These are phyloP conservation scores for Pythium brassicae DNA, from an alignment of 352 stramenopile species.

Conservation along the genomic window DNA sequence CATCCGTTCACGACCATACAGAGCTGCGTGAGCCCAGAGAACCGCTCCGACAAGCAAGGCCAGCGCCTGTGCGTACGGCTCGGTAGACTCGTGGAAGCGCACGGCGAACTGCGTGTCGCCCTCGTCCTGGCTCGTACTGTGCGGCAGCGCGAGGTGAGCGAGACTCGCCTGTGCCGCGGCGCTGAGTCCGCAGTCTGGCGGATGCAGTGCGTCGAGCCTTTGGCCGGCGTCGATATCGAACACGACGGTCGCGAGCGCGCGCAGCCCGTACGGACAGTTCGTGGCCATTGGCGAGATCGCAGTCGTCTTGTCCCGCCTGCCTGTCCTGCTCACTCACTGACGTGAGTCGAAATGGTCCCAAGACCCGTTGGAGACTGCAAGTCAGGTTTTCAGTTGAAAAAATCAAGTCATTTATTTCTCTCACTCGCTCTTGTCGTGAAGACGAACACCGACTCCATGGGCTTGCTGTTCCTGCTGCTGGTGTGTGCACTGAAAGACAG, in stretches of 20 bases:
- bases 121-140: conserved; percentile 86
- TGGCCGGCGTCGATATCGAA: conserved; percentile 82
- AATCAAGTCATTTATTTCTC: no score
- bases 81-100: conserved; percentile 40
- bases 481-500: no score
- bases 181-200: conserved; percentile 34
- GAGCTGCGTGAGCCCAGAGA: not conserved
- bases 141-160: conserved; percentile 70
- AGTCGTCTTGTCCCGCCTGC: conserved; percentile 2
- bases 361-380: no score
- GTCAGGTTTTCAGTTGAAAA: no score
- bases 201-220: conserved; percentile 62
- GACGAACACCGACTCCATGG: no score
- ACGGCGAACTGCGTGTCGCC: conserved; percentile 84
- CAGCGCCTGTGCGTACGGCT: conserved; percentile 18
- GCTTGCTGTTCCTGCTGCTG: no score
- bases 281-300: not conserved
- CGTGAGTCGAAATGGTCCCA: not conserved
- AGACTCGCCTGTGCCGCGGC: conserved; percentile 60
- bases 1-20: not conserved
- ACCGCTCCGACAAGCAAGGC: not conserved
- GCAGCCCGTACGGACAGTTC: conserved; percentile 32
- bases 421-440: no score
- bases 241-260: conserved; percentile 67
- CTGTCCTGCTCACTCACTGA: not conserved